Evolutionary conservation across 2,329 filamentous ascomycete genomes (phyloP).

Genomic region (Conoideocrella luteorostrata): DNA sequence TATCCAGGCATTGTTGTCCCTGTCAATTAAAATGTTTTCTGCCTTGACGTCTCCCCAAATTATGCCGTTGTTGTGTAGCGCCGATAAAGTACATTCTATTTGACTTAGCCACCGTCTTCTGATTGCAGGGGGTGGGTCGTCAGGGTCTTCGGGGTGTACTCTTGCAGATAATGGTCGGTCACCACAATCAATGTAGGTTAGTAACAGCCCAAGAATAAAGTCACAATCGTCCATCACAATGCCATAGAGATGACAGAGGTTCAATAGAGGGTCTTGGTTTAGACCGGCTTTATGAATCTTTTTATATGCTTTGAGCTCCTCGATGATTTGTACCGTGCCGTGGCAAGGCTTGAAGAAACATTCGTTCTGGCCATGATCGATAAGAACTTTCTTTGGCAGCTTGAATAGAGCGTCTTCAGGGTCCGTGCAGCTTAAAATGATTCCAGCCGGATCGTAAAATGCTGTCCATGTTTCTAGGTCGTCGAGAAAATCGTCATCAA

Average conservation of each 20-base stretch:
- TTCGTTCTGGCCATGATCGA: constrained; percentile 10
- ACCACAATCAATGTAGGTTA: constrained; percentile 10
- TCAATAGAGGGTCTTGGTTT: constrained; percentile 6
- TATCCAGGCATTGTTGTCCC: constrained; percentile 20
- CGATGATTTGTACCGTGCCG: constrained; percentile 1
- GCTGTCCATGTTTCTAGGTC: constrained; percentile 17
- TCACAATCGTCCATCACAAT: constrained; percentile 13
- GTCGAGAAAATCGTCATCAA: constrained; percentile 14
- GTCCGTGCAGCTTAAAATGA: constrained; percentile 12
- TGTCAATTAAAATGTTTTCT: constrained; percentile 24
- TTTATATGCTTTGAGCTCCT: constrained; percentile 13
- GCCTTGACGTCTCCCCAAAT: constrained; percentile 26
- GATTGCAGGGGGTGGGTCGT: constrained; percentile 8
- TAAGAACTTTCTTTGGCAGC: constrained; percentile 13
- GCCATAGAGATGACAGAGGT: constrained; percentile 15
- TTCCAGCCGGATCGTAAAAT: constrained; percentile 15
- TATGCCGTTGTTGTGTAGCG: constrained; percentile 18
- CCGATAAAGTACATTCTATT: constrained; percentile 7
- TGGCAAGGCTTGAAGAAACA: constrained; percentile 18
- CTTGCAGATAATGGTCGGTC: not conserved
- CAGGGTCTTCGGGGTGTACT: not conserved
- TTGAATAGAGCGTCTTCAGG: constrained; percentile 17
- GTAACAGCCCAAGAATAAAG: constrained; percentile 12
- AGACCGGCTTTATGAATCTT: constrained; percentile 8
- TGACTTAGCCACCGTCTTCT: constrained; percentile 14